Evolutionary conservation across 108 stramenopile species (phyloP).

Genomic region (Ochromonas danica): DNA sequence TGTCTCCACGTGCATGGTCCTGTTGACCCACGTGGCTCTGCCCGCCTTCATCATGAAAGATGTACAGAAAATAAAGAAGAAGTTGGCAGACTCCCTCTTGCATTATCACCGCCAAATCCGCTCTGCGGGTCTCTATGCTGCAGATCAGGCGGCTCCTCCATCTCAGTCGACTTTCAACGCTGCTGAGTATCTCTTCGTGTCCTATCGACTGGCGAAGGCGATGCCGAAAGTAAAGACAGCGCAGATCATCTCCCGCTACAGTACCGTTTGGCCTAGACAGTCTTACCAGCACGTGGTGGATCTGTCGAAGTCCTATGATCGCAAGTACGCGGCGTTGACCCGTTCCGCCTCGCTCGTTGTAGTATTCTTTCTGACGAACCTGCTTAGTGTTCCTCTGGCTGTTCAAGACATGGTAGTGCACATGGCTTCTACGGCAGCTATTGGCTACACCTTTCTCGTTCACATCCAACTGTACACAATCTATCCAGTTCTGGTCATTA

Average conservation of each 20-base stretch:
- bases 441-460: background rate
- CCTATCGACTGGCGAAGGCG: background rate
- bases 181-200: conserved; percentile 3
- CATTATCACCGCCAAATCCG: background rate
- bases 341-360: background rate
- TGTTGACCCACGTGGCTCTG: background rate
- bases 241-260: background rate
- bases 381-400: background rate
- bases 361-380: background rate
- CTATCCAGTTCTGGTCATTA: background rate
- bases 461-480: background rate
- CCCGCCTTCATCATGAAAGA: background rate
- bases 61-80: background rate
- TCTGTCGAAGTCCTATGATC: background rate
- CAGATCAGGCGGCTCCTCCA: background rate
- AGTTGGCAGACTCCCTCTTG: background rate
- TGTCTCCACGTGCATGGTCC: background rate
- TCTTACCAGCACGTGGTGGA: no score
- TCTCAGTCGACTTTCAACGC: background rate
- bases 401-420: conserved; percentile 1
- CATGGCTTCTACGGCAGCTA: background rate
- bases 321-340: background rate
- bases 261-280: background rate
- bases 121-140: background rate
- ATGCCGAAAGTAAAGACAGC: background rate